Evolutionary conservation across 2,329 filamentous ascomycete genomes (phyloP).

Genomic region (Penicillium concentricum): DNA sequence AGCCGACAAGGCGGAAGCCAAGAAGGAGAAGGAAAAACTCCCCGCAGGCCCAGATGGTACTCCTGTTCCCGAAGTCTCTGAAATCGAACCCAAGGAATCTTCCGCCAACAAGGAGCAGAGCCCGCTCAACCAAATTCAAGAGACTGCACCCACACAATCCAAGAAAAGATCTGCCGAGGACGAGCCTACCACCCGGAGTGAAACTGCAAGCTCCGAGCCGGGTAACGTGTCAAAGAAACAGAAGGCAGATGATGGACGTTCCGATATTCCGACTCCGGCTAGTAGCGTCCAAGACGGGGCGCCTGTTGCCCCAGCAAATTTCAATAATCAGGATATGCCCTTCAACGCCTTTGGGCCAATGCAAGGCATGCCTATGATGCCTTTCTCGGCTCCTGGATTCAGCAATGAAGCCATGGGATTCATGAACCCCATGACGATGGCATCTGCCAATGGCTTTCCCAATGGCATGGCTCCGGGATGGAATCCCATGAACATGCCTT

Average conservation of each 20-base stretch:
- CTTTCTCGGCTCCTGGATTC: constrained; percentile 37
- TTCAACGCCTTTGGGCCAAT: constrained; percentile 34
- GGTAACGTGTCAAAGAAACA: constrained; percentile 43
- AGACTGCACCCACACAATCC: constrained; percentile 41
- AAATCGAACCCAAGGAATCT: constrained; percentile 13
- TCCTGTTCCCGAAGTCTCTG: constrained; percentile 14
- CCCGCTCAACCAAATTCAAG: constrained; percentile 32
- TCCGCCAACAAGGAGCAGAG: constrained; percentile 23
- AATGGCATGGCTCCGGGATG: constrained; percentile 37
- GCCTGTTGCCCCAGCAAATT: constrained; percentile 22
- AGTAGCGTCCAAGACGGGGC: constrained; percentile 14
- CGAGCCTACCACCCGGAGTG: constrained; percentile 45
- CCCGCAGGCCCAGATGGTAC: constrained; percentile 26
- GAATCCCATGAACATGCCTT: constrained; percentile 49
- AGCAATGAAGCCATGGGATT: constrained; percentile 33
- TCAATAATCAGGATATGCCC: constrained; percentile 39
- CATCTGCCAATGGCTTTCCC: constrained; percentile 31
- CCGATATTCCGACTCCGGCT: constrained; percentile 13
- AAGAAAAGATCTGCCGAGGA: constrained; percentile 86
- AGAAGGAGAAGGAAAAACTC: constrained; percentile 44
- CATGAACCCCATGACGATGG: constrained; percentile 44
- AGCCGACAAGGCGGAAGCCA: constrained; percentile 50
- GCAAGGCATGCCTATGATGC: constrained; percentile 33
- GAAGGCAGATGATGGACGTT: constrained; percentile 41
- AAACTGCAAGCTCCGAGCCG: constrained; percentile 46